Evolutionary conservation across 73 alveolate genomes (phyloP), one percentile per base, ranked within the genome.

Genomic region (Effrenium voratum): DNA sequence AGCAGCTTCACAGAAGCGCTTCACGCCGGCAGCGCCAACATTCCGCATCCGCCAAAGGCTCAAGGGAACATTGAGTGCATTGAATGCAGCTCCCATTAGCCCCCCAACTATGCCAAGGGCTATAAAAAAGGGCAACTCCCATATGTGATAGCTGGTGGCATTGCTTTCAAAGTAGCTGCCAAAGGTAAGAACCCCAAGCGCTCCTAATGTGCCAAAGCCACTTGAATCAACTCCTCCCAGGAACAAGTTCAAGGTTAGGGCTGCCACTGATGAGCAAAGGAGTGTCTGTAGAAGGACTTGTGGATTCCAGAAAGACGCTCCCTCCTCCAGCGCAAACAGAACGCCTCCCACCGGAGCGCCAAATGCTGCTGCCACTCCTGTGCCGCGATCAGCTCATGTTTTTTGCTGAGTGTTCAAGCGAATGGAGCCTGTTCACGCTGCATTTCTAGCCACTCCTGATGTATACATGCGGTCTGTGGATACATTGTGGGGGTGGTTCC

Each of bases 261-360:
- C 98, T 1, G 91, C 72, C 41, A 77, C 47, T 38, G 85, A 70
- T 2, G 98, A 73, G 59, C 91, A 28, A 49, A 91, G 81, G 57
- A 91, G 41, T 1, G 98, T 59, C 44, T 75, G 98, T 45, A 91
- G 68, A 36, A 91, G 68, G 50, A 91, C 98, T 24, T 73, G 84
- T 3, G 91, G 91, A 24, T n/a, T 84, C 93, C 93, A 84, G 36
- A 91, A 91, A 24, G 98, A 73, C 38, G 98, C 57, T 6, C 91
- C 98, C 40, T 91, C 98, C 45, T 91, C 98, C 66, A 91, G 41
- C 28, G 91, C 91, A 30, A 91, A 91, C 5, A 91, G 98, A 60
- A 91, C 81, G 46, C 98, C 98, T 30, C 98, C 98, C 1, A 91
- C 87, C 15, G 98, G 98, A 45, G 91, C 91, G 50, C 98, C 98